Conservation (phyloP, 768 basidiomycete genomes). For the Ramaria sp. region DNA sequence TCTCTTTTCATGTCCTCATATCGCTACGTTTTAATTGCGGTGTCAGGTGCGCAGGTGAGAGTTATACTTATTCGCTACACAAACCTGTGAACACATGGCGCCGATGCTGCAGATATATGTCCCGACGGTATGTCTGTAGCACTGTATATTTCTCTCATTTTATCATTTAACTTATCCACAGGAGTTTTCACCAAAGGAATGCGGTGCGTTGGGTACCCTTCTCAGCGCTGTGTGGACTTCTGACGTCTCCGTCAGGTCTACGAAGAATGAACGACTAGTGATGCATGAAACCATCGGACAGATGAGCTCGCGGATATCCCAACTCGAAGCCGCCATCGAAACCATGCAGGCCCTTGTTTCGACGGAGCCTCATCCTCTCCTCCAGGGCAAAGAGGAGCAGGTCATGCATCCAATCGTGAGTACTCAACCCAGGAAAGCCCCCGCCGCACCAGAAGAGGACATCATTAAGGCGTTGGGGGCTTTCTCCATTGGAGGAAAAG, state of each 20-base stretch:
- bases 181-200: constrained; percentile 9
- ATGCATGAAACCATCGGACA: constrained; percentile 53
- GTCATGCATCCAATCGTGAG: constrained; percentile 7
- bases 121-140: not conserved
- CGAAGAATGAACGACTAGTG: constrained; percentile 8
- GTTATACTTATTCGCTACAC: not conserved
- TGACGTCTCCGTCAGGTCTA: not conserved
- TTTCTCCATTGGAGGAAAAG: constrained; percentile 9
- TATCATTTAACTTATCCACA: not conserved
- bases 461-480: constrained; percentile 7
- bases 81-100: not conserved
- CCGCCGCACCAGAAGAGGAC: constrained; percentile 4
- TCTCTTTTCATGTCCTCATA: not conserved
- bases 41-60: constrained; percentile 7
- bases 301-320: constrained; percentile 58
- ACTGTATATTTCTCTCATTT: not conserved
- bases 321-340: constrained; percentile 56
- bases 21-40: not conserved
- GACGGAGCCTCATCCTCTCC: constrained; percentile 45
- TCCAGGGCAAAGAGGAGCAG: constrained; percentile 16
- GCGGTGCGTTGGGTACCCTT: not conserved
- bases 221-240: not conserved
- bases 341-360: constrained; percentile 48
- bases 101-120: constrained; percentile 2
- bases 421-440: constrained; percentile 3